Evolutionary conservation across 208 protist genomes (phyloP).

Genomic region (Leishmania braziliensis): DNA sequence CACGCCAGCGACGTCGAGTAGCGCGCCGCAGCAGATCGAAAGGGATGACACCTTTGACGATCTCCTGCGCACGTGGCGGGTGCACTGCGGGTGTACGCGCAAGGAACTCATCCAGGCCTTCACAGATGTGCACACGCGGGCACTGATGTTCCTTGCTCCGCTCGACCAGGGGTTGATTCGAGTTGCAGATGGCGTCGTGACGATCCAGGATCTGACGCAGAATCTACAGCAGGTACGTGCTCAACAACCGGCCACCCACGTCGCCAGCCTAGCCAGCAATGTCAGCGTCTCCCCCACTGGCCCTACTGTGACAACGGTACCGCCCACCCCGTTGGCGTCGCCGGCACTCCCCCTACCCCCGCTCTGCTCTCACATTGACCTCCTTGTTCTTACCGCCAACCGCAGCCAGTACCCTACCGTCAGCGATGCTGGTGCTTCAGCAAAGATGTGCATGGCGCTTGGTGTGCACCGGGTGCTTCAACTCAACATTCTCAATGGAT

Average conservation of each 20-base stretch:
- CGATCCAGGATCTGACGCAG: constrained; percentile 37
- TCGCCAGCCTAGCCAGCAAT: not conserved
- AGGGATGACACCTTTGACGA: constrained; percentile 26
- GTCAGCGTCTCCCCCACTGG: not conserved
- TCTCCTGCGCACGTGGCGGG: constrained; percentile 39
- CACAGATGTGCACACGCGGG: constrained; percentile 36
- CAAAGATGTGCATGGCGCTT: constrained; percentile 65
- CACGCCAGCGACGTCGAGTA: not conserved
- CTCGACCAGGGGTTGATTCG: constrained; percentile 48
- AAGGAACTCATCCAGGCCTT: constrained; percentile 79
- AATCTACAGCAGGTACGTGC: constrained; percentile 17
- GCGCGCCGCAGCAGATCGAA: not conserved
- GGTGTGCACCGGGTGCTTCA: constrained; percentile 74
- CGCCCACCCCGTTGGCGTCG: not conserved
- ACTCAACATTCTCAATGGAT: constrained; percentile 51
- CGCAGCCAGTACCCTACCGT: constrained; percentile 36
- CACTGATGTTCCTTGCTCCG: constrained; percentile 62
- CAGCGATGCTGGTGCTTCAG: constrained; percentile 47
- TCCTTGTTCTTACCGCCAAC: constrained; percentile 65
- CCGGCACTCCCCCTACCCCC: constrained; percentile 21
- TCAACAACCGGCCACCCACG: not conserved
- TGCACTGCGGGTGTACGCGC: constrained; percentile 74
- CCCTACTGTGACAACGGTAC: constrained; percentile 1
- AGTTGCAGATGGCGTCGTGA: constrained; percentile 76
- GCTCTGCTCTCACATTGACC: constrained; percentile 40